Base-by-base conservation (phyloP, 768 basidiomycete genomes). In the Termitomyces eurrhizus region DNA sequence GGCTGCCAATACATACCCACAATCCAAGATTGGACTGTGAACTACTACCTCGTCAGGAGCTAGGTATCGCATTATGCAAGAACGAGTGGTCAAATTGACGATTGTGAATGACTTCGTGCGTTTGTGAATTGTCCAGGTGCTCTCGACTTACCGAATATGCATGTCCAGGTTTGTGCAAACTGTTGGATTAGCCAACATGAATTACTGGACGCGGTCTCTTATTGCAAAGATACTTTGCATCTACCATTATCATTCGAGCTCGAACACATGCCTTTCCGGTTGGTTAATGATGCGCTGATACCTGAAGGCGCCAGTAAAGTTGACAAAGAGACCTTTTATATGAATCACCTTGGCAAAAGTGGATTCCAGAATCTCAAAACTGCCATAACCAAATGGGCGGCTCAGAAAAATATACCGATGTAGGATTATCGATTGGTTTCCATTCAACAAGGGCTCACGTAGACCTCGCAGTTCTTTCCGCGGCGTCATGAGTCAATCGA, bases 401-500 rank as follows among this genome's bases (percentile, higher is more conserved):
- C 78, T 39, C 80, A 84, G 67, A 81, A 85, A 57, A 83, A 82
- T 1, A 79, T 86, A 54, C 78, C 82, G 39, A 74, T 86, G 86
- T 88, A 71, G 65, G 83, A 73, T 5, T 39, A 13, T 33, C 55
- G 57, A 59, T 62, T 50, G 45, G 39, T 56, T 49, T 29, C 7
- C 18, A 1, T 4, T 33, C 29, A 3, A n/a, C 5, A n/a, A 49
- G 11, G 37, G 37, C 53, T 65, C 50, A 59, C 18, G 46, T 67
- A 54, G 37, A 51, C 16, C 36, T 54, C 35, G 16, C 66, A 90
- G 89, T 56, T 75, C 77, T 4, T 85, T 84, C 66, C 78, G 77
- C 16, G 89, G 89, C 21, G 77, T 78, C 14, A 77, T 92, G 62
- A 78, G 81, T 56, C 83, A 85, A 66, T 88, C 90, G n/a, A 85